These are phyloP conservation scores for Daldinia concentrica DNA, from an alignment of 495 filamentous ascomycete genomes.

Conservation along the genomic window DNA sequence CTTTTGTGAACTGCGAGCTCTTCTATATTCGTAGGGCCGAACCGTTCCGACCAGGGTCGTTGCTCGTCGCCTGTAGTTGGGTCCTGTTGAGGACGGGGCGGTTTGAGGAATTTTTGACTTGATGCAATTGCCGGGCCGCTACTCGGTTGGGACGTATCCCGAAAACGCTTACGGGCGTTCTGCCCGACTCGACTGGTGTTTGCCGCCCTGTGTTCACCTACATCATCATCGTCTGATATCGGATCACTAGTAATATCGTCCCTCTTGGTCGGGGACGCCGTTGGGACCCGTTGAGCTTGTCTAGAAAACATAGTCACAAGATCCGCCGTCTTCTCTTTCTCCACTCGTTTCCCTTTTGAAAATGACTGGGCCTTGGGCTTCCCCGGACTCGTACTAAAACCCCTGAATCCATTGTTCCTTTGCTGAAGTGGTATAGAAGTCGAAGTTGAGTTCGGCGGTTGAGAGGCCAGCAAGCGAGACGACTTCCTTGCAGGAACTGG, in stretches of 20 bases:
- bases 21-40: slow-evolving; percentile 73
- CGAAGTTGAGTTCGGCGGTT: slow-evolving; percentile 34
- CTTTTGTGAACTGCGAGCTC: slow-evolving; percentile 92
- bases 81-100: slow-evolving; percentile 25
- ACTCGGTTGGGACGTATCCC: slow-evolving; percentile 34
- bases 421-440: slow-evolving; percentile 20
- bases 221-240: slow-evolving; percentile 60
- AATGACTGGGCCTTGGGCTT: slow-evolving; percentile 51
- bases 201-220: slow-evolving; percentile 52
- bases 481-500: slow-evolving; percentile 51
- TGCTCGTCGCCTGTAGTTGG: slow-evolving; percentile 48
- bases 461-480: slow-evolving; percentile 38
- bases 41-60: slow-evolving; percentile 89
- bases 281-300: slow-evolving; percentile 56
- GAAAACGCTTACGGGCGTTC: slow-evolving; percentile 57
- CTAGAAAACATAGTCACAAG: slow-evolving; percentile 63
- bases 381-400: slow-evolving; percentile 61
- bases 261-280: slow-evolving; percentile 41
- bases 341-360: slow-evolving; percentile 48
- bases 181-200: slow-evolving; percentile 55
- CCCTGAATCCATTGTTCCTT: slow-evolving; percentile 44
- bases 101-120: slow-evolving; percentile 55
- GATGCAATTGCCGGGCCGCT: slow-evolving; percentile 19
- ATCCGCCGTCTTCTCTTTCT: slow-evolving; percentile 58
- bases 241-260: slow-evolving; percentile 62